These are phyloP conservation scores for Bassia scoparia DNA, from an alignment of 148 eudicot genomes.

Conservation along the genomic window DNA sequence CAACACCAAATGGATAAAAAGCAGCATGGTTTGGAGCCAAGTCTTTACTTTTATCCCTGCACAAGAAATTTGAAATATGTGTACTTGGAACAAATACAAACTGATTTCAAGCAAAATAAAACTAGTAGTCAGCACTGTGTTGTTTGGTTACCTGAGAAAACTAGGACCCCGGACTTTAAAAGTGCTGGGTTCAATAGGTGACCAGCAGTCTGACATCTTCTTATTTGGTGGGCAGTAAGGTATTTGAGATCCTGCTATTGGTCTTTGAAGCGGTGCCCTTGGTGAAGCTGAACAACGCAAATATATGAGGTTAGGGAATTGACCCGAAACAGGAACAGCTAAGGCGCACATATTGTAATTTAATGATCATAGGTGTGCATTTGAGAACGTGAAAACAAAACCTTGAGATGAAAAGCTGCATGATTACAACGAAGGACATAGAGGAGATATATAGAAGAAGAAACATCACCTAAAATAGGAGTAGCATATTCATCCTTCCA, in stretches of 20 bases:
- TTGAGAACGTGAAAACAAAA: not conserved
- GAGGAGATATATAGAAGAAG: not conserved
- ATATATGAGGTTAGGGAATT: not conserved
- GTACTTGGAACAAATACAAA: not conserved
- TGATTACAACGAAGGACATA: not conserved
- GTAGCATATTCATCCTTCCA: constrained; percentile 57
- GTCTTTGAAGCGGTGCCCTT: constrained; percentile 67
- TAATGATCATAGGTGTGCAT: not conserved
- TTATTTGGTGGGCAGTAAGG: constrained; percentile 70
- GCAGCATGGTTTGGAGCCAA: constrained; percentile 67
- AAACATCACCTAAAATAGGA: constrained; percentile 46
- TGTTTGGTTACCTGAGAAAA: constrained; percentile 50
- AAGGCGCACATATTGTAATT: not conserved
- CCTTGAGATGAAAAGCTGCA: not conserved
- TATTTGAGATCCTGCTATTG: constrained; percentile 85
- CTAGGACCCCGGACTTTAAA: constrained; percentile 80
- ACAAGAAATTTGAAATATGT: not conserved
- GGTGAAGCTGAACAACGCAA: constrained; percentile 50
- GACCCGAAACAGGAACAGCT: not conserved
- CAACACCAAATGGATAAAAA: constrained; percentile 80
- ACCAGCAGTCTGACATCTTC: constrained; percentile 85
- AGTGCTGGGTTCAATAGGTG: constrained; percentile 66
- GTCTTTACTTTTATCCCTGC: constrained; percentile 87
- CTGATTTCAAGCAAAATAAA: not conserved
- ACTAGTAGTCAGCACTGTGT: not conserved